phyloP scores from a whole-genome alignment of 371 early-diverging fungal genomes.

The Apophysomyces trapeziformis region DNA sequence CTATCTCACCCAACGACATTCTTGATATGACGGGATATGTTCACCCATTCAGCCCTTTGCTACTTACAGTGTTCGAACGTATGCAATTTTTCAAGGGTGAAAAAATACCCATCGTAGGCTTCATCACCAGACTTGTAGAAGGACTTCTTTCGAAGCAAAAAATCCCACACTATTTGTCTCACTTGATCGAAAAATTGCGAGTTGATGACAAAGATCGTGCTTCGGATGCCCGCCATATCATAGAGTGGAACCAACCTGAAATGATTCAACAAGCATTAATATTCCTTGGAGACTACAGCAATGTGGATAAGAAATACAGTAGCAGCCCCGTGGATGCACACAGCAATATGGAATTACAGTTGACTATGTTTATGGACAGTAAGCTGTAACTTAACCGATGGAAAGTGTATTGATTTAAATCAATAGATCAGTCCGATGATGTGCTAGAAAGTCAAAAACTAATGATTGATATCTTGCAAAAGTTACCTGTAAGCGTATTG shows the following conservation, averaged over 20 bases:
- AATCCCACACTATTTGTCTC: slow-evolving; percentile 34
- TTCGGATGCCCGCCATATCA: not conserved
- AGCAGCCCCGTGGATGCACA: not conserved
- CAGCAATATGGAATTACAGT: not conserved
- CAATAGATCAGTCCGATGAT: slow-evolving; percentile 12
- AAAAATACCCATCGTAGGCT: slow-evolving; percentile 39
- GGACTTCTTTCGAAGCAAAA: slow-evolving; percentile 42
- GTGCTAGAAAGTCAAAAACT: slow-evolving; percentile 14
- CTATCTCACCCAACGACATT: slow-evolving; percentile 10
- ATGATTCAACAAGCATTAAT: slow-evolving; percentile 25
- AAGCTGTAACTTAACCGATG: slow-evolving; percentile 1
- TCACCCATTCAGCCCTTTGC: slow-evolving; percentile 63
- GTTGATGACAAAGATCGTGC: not conserved
- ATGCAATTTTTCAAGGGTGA: slow-evolving; percentile 50
- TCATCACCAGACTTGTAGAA: slow-evolving; percentile 38
- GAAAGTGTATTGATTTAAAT: not conserved
- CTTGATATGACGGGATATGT: slow-evolving; percentile 19
- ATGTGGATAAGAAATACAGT: not conserved
- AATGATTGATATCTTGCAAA: slow-evolving; percentile 21
- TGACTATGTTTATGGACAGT: slow-evolving; percentile 15
- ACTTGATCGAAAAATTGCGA: not conserved
- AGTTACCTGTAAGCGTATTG: slow-evolving; percentile 27
- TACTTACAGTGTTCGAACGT: slow-evolving; percentile 58
- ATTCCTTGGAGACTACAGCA: slow-evolving; percentile 17
- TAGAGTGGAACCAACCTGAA: slow-evolving; percentile 19